phyloP scores from a whole-genome alignment of 176 grass and related monocot species.

The Typha latifolia region DNA sequence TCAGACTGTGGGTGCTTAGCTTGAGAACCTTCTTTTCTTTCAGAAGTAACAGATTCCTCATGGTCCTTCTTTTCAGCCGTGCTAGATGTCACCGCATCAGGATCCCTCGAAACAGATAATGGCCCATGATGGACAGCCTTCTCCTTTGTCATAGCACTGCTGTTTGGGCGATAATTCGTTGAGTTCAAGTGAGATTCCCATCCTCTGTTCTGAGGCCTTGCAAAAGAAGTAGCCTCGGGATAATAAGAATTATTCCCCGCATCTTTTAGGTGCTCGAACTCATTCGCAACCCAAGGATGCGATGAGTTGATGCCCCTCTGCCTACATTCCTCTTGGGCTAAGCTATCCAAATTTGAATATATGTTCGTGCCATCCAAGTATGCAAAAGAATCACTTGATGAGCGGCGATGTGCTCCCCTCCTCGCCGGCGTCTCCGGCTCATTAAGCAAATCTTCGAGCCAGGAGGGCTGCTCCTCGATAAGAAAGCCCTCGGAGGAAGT shows the following conservation, averaged over 20 bases:
- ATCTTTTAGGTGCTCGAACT: conserved; percentile 31
- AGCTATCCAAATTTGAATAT: conserved; percentile 8
- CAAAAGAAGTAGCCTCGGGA: conserved; percentile 14
- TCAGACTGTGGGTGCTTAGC: conserved; percentile 52
- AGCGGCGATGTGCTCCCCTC: conserved; percentile 59
- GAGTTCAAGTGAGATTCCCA: conserved; percentile 40
- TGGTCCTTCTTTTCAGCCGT: conserved; percentile 38
- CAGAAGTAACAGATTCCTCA: conserved; percentile 33
- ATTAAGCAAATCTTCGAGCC: conserved; percentile 88
- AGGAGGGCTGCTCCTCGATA: conserved; percentile 84
- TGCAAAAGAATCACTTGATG: conserved; percentile 81
- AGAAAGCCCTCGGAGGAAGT: conserved; percentile 86
- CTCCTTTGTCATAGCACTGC: too few relatives aligned
- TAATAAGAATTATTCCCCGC: conserved; percentile 10
- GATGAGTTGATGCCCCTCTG: conserved; percentile 18
- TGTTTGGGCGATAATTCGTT: too few relatives aligned
- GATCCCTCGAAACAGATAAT: conserved; percentile 10
- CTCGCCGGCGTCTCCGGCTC: conserved; percentile 63
- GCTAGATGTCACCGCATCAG: conserved; percentile 28
- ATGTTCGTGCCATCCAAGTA: conserved; percentile 37
- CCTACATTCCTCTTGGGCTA: conserved; percentile 29
- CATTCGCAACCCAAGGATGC: conserved; percentile 33
- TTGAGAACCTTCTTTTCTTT: conserved; percentile 51
- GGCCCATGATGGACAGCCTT: too few relatives aligned
- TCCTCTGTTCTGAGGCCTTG: conserved; percentile 28